Evolutionary conservation across 768 basidiomycete genomes (phyloP).

Genomic region (Hydnomerulius pinastri): DNA sequence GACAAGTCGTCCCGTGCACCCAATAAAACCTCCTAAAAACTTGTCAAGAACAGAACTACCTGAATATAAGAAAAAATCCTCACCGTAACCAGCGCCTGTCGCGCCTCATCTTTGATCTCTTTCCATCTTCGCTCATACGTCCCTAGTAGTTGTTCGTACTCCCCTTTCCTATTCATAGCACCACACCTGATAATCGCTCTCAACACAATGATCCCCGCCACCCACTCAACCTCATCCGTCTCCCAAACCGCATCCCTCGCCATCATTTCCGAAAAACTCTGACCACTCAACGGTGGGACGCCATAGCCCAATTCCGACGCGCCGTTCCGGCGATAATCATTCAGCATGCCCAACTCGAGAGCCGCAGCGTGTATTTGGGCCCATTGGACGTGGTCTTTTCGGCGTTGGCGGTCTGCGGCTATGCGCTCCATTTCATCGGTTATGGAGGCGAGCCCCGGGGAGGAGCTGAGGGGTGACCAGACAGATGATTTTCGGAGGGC

Average conservation of each 20-base stretch:
- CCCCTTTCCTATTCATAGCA: constrained; percentile 49
- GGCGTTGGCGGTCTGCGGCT: constrained; percentile 56
- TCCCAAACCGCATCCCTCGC: constrained; percentile 70
- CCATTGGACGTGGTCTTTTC: constrained; percentile 69
- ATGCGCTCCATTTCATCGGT: constrained; percentile 66
- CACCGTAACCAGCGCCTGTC: constrained; percentile 63
- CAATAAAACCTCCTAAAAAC: constrained; percentile 48
- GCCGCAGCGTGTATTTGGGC: constrained; percentile 66
- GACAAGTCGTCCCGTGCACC: constrained; percentile 55
- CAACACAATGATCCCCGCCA: constrained; percentile 60
- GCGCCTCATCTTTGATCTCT: constrained; percentile 67
- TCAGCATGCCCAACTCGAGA: constrained; percentile 57
- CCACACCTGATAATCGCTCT: constrained; percentile 58
- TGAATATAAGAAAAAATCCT: constrained; percentile 11
- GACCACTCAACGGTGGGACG: constrained; percentile 38
- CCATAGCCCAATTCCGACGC: constrained; percentile 43
- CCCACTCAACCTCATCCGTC: constrained; percentile 67
- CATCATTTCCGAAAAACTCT: constrained; percentile 58
- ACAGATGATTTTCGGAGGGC: constrained; percentile 57
- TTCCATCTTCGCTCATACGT: constrained; percentile 70
- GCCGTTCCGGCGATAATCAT: constrained; percentile 35
- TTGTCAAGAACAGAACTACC: neutral
- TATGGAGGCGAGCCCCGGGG: constrained; percentile 36
- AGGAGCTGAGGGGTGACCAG: constrained; percentile 43
- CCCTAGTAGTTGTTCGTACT: constrained; percentile 55